These are phyloP conservation scores for Silene latifolia DNA, from an alignment of 148 eudicot genomes.

Conservation along the genomic window DNA sequence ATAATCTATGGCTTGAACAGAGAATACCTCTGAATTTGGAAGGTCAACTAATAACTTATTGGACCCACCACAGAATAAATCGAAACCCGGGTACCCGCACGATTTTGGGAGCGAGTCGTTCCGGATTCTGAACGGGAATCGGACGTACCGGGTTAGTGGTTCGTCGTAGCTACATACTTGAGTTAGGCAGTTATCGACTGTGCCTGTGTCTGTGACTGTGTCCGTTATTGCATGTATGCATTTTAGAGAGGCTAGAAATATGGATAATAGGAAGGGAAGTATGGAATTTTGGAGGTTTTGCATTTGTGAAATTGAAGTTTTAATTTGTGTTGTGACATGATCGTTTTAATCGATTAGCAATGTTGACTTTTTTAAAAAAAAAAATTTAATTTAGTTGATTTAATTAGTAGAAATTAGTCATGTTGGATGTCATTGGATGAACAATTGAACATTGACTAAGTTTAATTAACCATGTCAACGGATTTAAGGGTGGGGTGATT, in stretches of 20 bases:
- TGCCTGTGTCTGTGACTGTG: not conserved
- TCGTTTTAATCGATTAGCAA: not conserved
- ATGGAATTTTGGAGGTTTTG: conserved; percentile 6
- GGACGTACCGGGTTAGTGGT: conserved; percentile 15
- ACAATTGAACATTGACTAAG: not conserved
- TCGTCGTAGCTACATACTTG: conserved; percentile 27
- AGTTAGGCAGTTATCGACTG: not conserved
- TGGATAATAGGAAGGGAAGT: not conserved
- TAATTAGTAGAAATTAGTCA: too few species aligned
- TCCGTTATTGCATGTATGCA: not conserved
- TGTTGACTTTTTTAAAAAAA: conserved; percentile 30
- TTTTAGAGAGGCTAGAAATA: not conserved
- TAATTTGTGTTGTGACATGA: not conserved
- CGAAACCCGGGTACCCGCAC: conserved; percentile 36
- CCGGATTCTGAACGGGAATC: conserved; percentile 21
- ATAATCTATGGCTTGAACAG: conserved; percentile 27
- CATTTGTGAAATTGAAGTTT: conserved; percentile 14
- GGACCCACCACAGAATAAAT: conserved; percentile 21
- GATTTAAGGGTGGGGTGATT: not conserved
- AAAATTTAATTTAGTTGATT: too few species aligned
- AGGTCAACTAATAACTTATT: conserved; percentile 13
- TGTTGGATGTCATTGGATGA: not conserved
- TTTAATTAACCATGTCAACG: not conserved
- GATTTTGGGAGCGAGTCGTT: conserved; percentile 22
- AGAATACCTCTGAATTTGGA: conserved; percentile 24